Base-by-base conservation (phyloP, 2,329 filamentous ascomycete species). In the Ophiostoma ips region DNA sequence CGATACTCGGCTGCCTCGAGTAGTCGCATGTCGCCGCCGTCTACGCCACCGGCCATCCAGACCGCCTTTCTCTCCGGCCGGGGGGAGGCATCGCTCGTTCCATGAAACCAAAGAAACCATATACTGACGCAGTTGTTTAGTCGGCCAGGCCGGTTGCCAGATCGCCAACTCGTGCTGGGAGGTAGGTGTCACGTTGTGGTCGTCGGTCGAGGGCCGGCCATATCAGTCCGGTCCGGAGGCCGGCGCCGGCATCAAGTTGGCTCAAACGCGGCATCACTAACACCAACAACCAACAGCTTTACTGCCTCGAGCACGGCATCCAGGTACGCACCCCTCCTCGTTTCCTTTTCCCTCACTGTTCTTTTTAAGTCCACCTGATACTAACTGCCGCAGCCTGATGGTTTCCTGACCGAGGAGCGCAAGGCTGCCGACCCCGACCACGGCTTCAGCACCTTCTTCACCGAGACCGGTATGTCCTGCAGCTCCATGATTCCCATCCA, bases 131-230 rank as follows among this genome's bases (percentile, higher is more conserved):
- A 68, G n/a, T 15, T 56, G 48, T 65, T 65, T 70, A 98, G 92
- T 98, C 79, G 92, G 92, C 74, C 92, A 98, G 81, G 92, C 92
- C 69, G 92, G 92, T 84, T 96, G 92, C 83, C 92, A 98, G 72
- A 98, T 98, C 68, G 92, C 90, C 75, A 98, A 98, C 79, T 92
- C 92, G 63, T 96, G 92, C 83, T 98, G 92, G 92, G 92, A 98
- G 88, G 92, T 98, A 76, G 76, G 87, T 52, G n/a, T 46, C 28
- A 31, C 28, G 21, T n/a, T 35, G 30, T 16, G 1, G 13, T 18
- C 16, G n/a, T 18, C n/a, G n/a, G 35, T 15, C 38, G 15, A 41
- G 11, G 38, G 19, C 38, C 38, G 21, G 21, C 38, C n/a, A 45
- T 15, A 37, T 13, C 3, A n/a, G 13, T n/a, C n/a, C n/a, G n/a